Base-by-base conservation (phyloP, 345 rosid genomes). In the Theobroma cacao region DNA sequence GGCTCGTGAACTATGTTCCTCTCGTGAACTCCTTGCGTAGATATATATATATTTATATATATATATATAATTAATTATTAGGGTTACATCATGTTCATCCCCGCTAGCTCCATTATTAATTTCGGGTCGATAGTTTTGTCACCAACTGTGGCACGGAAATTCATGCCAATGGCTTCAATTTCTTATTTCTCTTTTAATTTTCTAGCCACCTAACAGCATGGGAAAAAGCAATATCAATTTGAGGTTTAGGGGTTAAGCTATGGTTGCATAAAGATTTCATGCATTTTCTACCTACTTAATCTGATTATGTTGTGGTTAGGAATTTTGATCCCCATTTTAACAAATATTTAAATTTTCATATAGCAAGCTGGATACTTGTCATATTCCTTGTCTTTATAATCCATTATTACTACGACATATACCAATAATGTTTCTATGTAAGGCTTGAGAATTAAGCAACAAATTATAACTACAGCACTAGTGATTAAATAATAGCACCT, bases 1-100 rank as follows among this genome's bases (percentile, higher is more conserved):
- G 31, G n/a, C 76, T 56, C 76, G 76, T 73, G 76, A 73, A 73
- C 76, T 56, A 34, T 34, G n/a, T 33, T 55, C 64, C 47, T 36
- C 76, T 34, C 76, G 76, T 73, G 76, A 72, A 55, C 48, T 33
- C 45, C 33, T 18, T 14, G 36, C 74, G 5, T 52, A 50, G 45
- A 41, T 17, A 75, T 17, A 18, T 66, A 38, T 0, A 38, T 38
- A 38, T 38, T 2, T 38, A 38, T 38, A 38, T 33, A 55, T 45
- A 43, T 2, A 65, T 12, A 30, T n/a, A n/a, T 5, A 0, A 31
- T 60, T 60, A 28, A 31, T 26, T 30, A 31, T 41, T 70, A 47
- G 59, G 33, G 38, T 26, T 28, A 22, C n/a, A 0, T 60, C 20
- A 24, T 58, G 13, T 7, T 55, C 60, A 48, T 48, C 53, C 31